These are phyloP conservation scores for Mortierella antarctica DNA, from an alignment of 192 early-diverging fungal species.

Conservation along the genomic window DNA sequence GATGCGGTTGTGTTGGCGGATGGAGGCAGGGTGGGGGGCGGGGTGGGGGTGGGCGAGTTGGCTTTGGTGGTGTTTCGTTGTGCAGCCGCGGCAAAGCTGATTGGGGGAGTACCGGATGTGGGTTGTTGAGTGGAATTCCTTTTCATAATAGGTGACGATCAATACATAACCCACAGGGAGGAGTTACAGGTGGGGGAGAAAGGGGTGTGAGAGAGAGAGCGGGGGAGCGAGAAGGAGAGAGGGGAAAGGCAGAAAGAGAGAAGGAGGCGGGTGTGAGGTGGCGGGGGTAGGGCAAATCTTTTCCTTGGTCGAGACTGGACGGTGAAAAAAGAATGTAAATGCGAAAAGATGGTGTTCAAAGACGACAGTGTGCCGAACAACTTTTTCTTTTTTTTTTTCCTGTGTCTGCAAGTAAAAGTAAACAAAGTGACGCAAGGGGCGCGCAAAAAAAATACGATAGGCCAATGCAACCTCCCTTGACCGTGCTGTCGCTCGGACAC, in stretches of 20 bases:
- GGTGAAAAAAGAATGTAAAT: constrained; percentile 1
- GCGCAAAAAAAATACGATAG: neutral
- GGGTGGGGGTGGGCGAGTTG: constrained; percentile 15
- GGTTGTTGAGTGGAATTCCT: constrained; percentile 41
- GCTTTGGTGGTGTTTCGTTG: constrained; percentile 47
- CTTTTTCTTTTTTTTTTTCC: no score
- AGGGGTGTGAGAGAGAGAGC: neutral
- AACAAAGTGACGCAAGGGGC: neutral
- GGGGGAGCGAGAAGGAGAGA: neutral
- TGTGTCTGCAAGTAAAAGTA: neutral
- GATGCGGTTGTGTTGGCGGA: constrained; percentile 12
- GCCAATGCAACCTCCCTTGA: no score
- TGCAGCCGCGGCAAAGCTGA: constrained; percentile 55
- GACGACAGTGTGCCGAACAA: constrained; percentile 1
- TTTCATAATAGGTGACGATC: constrained; percentile 54
- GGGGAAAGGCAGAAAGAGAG: constrained; percentile 3
- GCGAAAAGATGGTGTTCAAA: neutral
- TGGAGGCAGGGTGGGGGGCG: constrained; percentile 11
- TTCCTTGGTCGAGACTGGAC: neutral
- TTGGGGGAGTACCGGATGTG: constrained; percentile 49
- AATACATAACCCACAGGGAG: constrained; percentile 49
- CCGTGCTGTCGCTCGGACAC: no score
- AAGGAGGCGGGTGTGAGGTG: constrained; percentile 1
- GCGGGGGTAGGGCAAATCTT: neutral
- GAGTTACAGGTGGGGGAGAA: constrained; percentile 7